Evolutionary conservation across 1,284 basidiomycete species (phyloP).

Genomic region (Ganoderma sinense): DNA sequence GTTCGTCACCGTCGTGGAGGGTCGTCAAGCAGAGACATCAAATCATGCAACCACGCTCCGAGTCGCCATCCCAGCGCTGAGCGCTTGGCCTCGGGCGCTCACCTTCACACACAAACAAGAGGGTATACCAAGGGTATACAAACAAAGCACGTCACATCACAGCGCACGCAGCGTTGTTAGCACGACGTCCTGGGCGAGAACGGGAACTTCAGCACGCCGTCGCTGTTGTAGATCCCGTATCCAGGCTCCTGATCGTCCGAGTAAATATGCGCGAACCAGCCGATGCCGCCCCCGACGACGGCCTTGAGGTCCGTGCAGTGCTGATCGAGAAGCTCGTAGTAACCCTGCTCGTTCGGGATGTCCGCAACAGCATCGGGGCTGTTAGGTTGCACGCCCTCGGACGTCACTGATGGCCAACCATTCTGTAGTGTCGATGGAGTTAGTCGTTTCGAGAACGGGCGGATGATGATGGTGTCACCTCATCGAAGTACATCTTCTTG

Average conservation of each 20-base stretch:
- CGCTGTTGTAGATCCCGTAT: slow-evolving; percentile 65
- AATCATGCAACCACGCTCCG: neutral
- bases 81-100: neutral
- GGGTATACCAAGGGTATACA: too few relatives aligned
- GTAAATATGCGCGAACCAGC: slow-evolving; percentile 85
- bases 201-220: slow-evolving; percentile 59
- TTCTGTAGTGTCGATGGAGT: slow-evolving; percentile 52
- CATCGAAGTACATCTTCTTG: slow-evolving; percentile 77
- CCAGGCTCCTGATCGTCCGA: slow-evolving; percentile 71
- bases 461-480: slow-evolving; percentile 46
- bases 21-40: neutral
- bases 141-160: neutral
- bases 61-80: neutral
- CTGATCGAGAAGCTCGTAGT: slow-evolving; percentile 69
- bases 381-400: slow-evolving; percentile 65
- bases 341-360: slow-evolving; percentile 68
- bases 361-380: slow-evolving; percentile 57
- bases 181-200: slow-evolving; percentile 51
- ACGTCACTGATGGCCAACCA: slow-evolving; percentile 76
- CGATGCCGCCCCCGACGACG: slow-evolving; percentile 67
- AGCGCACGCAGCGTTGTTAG: slow-evolving; percentile 24
- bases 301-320: slow-evolving; percentile 69
- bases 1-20: slow-evolving; percentile 1
- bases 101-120: neutral
- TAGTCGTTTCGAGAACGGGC: neutral